Percentiles rank a stretch among this genome's conserved stretches.
phyloP scores from a whole-genome alignment of 202 grass and related monocot species.

The Setaria viridis region DNA sequence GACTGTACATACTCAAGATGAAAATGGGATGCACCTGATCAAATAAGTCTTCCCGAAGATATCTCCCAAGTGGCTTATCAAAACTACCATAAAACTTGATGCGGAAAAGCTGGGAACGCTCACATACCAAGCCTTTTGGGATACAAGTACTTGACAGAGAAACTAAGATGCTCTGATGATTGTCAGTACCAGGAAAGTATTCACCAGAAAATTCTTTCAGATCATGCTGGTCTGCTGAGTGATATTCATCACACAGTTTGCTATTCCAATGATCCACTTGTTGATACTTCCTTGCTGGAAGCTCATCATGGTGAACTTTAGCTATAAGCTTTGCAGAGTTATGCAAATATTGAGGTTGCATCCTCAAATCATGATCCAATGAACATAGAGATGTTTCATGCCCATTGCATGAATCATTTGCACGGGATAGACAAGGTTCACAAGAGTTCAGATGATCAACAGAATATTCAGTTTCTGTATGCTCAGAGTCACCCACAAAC shows the following conservation, averaged over 20 bases:
- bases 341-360: slow-evolving; percentile 36
- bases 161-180: slow-evolving; percentile 95
- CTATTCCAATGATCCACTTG: slow-evolving; percentile 46
- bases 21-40: slow-evolving; percentile 63
- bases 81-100: slow-evolving; percentile 99
- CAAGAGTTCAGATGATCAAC: slow-evolving; percentile 36
- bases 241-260: slow-evolving; percentile 41
- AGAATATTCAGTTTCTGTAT: slow-evolving; percentile 44
- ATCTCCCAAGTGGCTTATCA: slow-evolving; percentile 98
- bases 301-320: slow-evolving; percentile 32
- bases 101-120: slow-evolving; percentile 81
- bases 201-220: slow-evolving; percentile 59
- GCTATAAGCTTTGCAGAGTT: slow-evolving; percentile 39
- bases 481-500: slow-evolving; percentile 34
- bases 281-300: slow-evolving; percentile 45
- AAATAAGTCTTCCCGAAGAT: slow-evolving; percentile 90
- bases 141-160: slow-evolving; percentile 84
- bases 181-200: slow-evolving; percentile 73
- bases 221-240: slow-evolving; percentile 38
- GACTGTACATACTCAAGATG: slow-evolving; percentile 13
- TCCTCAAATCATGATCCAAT: slow-evolving; percentile 27
- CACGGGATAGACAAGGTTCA: slow-evolving; percentile 36
- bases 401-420: slow-evolving; percentile 38
- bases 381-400: slow-evolving; percentile 44
- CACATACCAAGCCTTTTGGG: slow-evolving; percentile 72